Evolutionary conservation across 805 yeast genomes (phyloP), one percentile per base, ranked within the genome.

Genomic region (Pichia occidentalis): DNA sequence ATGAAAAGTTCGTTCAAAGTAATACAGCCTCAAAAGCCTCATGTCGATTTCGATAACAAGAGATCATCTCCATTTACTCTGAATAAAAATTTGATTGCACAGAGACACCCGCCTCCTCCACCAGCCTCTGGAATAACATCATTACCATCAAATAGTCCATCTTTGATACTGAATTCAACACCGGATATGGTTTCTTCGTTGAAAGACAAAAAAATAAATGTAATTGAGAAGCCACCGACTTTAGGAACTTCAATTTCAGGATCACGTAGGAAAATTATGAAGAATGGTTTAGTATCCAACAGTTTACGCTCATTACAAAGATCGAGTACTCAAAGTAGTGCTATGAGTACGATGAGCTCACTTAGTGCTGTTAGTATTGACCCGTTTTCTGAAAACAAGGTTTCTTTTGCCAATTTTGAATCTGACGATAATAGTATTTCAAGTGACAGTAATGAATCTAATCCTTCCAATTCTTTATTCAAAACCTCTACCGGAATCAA

Each of bases 1-100:
- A 38, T 40, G 5, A 39, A 29, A 10, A 48, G 71, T 29, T 64
- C 85, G 0, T 85, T 85, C 54, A 68, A 80, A 42, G 79, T 85
- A 1, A 70, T 85, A 7, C 61, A 88, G 23, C 72, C 75, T 18
- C 75, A 72, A n/a, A 74, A 71, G 11, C 65, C 71, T 24, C 95
- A 83, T 50, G 85, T 85, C 43, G 87, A 87, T 56, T 85, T 85
- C 53, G 92, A 85, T 50, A 76, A 81, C 48, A 67, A 86, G 36
- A 62, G 95, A 30, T 76, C 75, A 32, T 80, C 95, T 1, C 94
- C 95, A 1, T 83, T 73, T 51, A 49, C 22, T 11, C 34, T 29
- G 18, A 75, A 70, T 10, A 82, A 86, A 0, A 87, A 86, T 0
- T 37, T 44, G 8, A 24, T 40, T 12, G 43, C 48, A 8, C 38